Base-by-base conservation (phyloP, 2,329 filamentous ascomycete species). In the Lizonia empirigonia region DNA sequence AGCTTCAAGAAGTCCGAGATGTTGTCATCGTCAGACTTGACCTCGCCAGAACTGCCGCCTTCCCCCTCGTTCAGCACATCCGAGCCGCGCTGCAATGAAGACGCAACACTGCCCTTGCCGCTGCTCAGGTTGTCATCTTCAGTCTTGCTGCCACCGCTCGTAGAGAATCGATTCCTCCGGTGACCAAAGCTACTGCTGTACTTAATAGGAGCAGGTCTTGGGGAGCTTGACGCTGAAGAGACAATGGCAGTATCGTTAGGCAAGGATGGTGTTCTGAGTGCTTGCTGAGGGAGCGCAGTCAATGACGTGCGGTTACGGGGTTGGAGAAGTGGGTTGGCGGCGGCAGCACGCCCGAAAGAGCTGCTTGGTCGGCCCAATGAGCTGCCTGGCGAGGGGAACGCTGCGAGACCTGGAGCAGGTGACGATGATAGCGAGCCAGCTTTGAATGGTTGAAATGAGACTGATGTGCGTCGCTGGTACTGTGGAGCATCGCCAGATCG, bases 111-210 rank as follows among this genome's bases (percentile, higher is more conserved):
- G 55, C 88, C 88, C 60, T 87, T 87, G n/a, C 88, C 89, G 67
- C 92, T 97, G 73, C 88, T 91, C 27, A 78, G 79, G 65, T 89
- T 87, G 62, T 91, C 89, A 55, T 91, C 88, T 44, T 90, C 88
- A 2, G 78, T 79, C 56, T 82, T 86, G 66, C 87, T 90, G 16
- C 84, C 81, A 16, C 88, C 88, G 24, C 89, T 87, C 49, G 88
- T 88, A 0, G 91, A 95, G 19, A 87, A 84, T 35, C 91, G 85
- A 22, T 84, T 87, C 46, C 90, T 85, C 36, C 94, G 85, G 69
- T 96, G 91, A 6, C 88, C 89, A 66, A 99, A 99, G 67, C 92
- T 96, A 73, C 93, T 97, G 72, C 91, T 96, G 70, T 95, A 97
- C 37, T 90, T 86, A n/a, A 89, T 85, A 0, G 88, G 85, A 7